phyloP scores from a whole-genome alignment of 2,329 filamentous ascomycete genomes.

The Ophiocordyceps camponoti-saundersi region DNA sequence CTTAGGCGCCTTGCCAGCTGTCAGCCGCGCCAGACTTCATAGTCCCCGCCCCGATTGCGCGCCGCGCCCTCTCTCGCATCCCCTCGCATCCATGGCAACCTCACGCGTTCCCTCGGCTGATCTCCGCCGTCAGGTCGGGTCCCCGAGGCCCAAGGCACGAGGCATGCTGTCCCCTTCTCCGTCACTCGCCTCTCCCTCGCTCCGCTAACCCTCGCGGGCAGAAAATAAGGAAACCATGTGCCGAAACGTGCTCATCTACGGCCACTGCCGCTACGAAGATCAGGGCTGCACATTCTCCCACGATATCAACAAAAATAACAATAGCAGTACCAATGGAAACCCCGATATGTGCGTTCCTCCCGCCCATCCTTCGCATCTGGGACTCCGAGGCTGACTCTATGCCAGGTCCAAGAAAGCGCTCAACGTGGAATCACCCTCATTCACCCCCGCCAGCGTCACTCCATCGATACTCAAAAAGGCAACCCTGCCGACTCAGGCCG shows the following conservation, averaged over 20 bases:
- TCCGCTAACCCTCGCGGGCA: conserved; percentile 12
- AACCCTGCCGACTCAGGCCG: conserved; percentile 75
- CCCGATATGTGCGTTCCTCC: neutral
- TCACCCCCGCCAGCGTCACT: conserved; percentile 51
- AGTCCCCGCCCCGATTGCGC: conserved; percentile 19
- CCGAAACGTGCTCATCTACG: conserved; percentile 85
- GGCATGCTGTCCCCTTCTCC: conserved; percentile 19
- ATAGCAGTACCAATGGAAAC: neutral
- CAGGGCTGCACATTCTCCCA: conserved; percentile 86
- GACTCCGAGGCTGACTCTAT: neutral
- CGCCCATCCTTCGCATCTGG: neutral
- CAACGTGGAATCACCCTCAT: conserved; percentile 92
- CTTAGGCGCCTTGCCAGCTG: neutral
- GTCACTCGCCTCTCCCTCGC: conserved; percentile 2
- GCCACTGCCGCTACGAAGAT: conserved; percentile 82
- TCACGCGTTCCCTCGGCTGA: conserved; percentile 28
- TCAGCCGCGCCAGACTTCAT: conserved; percentile 19
- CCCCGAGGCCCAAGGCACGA: conserved; percentile 38
- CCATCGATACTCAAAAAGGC: conserved; percentile 42
- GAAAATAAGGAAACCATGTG: conserved; percentile 83
- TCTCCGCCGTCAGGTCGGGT: conserved; percentile 34
- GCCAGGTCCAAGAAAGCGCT: conserved; percentile 52
- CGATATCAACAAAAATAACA: conserved; percentile 45
- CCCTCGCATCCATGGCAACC: conserved; percentile 22
- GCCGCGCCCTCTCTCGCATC: conserved; percentile 10